These are phyloP conservation scores for Zasmidium cellare DNA, from an alignment of 2,329 filamentous ascomycete genomes.

Conservation along the genomic window DNA sequence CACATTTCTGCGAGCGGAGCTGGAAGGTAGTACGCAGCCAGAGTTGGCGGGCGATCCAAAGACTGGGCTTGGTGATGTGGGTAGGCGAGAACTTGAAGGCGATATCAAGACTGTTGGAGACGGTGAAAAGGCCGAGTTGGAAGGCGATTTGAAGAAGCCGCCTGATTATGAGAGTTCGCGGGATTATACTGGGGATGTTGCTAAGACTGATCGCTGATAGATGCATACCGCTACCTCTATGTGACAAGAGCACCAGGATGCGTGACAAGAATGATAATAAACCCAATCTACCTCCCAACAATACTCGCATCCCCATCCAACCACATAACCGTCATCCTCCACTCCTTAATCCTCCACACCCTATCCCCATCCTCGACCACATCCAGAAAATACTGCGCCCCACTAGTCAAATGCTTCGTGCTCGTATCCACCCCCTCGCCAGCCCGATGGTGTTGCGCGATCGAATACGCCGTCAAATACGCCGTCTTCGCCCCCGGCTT, in stretches of 20 bases:
- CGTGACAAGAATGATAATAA: too few species aligned
- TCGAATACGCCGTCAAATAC: slow-evolving; percentile 25
- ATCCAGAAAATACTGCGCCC: slow-evolving; percentile 33
- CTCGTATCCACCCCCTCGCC: slow-evolving; percentile 30
- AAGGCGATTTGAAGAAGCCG: not conserved
- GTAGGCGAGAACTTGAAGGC: not conserved
- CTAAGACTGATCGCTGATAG: not conserved
- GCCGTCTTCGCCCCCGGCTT: slow-evolving; percentile 30
- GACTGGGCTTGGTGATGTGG: not conserved
- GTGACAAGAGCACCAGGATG: too few species aligned
- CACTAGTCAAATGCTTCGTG: slow-evolving; percentile 27
- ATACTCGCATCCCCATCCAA: slow-evolving; percentile 27
- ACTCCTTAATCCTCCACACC: slow-evolving; percentile 39
- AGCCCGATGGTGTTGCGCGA: slow-evolving; percentile 32
- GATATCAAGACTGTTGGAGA: not conserved
- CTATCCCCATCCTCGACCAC: slow-evolving; percentile 32
- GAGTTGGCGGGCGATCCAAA: not conserved
- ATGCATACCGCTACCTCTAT: too few species aligned
- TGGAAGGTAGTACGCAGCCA: not conserved
- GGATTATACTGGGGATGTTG: not conserved
- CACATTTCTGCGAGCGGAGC: not conserved
- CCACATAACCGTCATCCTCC: slow-evolving; percentile 35
- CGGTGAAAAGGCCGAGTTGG: not conserved
- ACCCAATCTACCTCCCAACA: not conserved
- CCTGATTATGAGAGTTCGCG: not conserved